Evolutionary conservation across 441 rosid species (phyloP), one percentile per base, ranked within the genome.

Genomic region (Melastoma candidum): DNA sequence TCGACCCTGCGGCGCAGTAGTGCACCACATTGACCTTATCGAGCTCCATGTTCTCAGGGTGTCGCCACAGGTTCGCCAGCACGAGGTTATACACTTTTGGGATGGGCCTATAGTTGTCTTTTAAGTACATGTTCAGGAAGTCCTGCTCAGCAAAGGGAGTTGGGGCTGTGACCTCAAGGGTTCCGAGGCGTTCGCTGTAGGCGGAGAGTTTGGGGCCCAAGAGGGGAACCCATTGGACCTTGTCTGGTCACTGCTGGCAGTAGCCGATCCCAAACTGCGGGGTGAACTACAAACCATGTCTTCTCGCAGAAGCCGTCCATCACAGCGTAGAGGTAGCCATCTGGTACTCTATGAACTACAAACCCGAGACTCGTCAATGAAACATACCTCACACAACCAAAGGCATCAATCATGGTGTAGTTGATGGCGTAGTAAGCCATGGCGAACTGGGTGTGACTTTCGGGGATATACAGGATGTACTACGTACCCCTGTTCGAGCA

Each of bases 21-120:
- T 58, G 62, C 2, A 49, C 62, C 8, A 58, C 62, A 39, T 58
- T 58, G 12, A 49, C 55, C 12, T 24, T 43, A 8, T 49, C 27
- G 0, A 58, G 48, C 26, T 58, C 54, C 0, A 58, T 26, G 3
- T 58, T 58, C 26, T 58, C 48, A 0, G 49, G 54, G 36, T 49
- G 62, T 22, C 62, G 62, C 62, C 62, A 58, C 14, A 58, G 0
- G 54, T 48, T 49, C 13, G 55, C 62, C 10, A 58, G 39, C 41
- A 49, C 62, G 0, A 58, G 27, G 55, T 58, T 58, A 48, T 58
- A 58, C 1, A 49, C 14, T 0, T 24, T 24, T 0, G 62, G 54
- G 22, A 58, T 58, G 2, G 62, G 48, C 22, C 14, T n/a, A 48
- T 58, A 49, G 3, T 48, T 10, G 4, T 41, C 62, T 14, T 46